Base-by-base conservation (phyloP, 169 alveolate genomes). In the Plasmodium gallinaceum region DNA sequence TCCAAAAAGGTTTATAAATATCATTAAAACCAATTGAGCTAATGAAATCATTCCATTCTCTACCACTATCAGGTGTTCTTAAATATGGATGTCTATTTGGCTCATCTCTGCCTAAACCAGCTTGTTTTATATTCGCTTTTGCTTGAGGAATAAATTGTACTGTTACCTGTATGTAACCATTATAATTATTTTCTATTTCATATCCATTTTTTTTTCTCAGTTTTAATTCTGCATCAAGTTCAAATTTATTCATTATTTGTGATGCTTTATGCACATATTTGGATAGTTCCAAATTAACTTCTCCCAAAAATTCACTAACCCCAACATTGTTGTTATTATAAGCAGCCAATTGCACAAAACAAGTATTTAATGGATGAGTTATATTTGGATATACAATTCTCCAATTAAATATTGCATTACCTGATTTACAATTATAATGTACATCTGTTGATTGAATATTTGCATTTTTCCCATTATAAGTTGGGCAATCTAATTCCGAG, bases 21-120 rank as follows among this genome's bases (percentile, higher is more conserved):
- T 85, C 91, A 52, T 93, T 93, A 68, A 94, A 92, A 8, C 95
- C 94, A 8, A 93, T 88, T 20, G 96, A 89, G 24, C 88, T 92
- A 14, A 95, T 88, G 86, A 96, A 94, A 74, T 97, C 98, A 18
- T 96, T 96, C 99, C 99, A 97, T 42, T 95, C 96, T 54, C 99
- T 88, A 24, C 99, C 99, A 45, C 90, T 95, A 10, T 90, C 94
- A 24, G 99, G 99, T 7, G 97, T 95, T 14, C 94, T 92, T 62
- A 97, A 88, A 45, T 95, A 94, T 8, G 99, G 99, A 60, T 96
- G 94, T 69, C 97, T 89, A 88, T 97, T 97, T 18, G 99, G 99
- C 26, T 94, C 94, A 24, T 94, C 95, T 43, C 99, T 92, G 5
- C 98, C 98, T 61, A 96, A 90, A 0, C 99, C 99, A 8, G 94